phyloP scores from a whole-genome alignment of 768 basidiomycete genomes.

The Mycena belliarum region DNA sequence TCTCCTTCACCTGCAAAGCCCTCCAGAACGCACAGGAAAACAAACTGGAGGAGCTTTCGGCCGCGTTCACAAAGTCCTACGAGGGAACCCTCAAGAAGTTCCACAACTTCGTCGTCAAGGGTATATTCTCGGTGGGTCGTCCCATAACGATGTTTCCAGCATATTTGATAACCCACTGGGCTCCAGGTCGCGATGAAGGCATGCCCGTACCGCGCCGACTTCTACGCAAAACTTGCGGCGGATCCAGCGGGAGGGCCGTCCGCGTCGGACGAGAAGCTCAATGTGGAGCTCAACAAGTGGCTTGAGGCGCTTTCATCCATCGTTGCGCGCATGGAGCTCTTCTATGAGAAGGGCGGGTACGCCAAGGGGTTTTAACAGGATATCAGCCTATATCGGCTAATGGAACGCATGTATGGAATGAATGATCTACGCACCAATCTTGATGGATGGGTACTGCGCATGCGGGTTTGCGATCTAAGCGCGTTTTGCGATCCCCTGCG shows the following conservation, averaged over 20 bases:
- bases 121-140: conserved; percentile 55
- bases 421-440: background rate
- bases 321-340: conserved; percentile 53
- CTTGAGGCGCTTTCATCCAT: conserved; percentile 60
- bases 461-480: background rate
- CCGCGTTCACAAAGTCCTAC: conserved; percentile 81
- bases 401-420: conserved; percentile 8
- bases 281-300: conserved; percentile 65
- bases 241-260: conserved; percentile 55
- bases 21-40: conserved; percentile 73
- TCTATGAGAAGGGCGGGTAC: conserved; percentile 62
- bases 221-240: conserved; percentile 66
- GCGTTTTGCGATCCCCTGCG: background rate
- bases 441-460: background rate
- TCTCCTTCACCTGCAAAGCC: conserved; percentile 85
- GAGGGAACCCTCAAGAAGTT: conserved; percentile 78
- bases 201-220: conserved; percentile 65
- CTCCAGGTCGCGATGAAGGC: conserved; percentile 63
- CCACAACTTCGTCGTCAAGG: conserved; percentile 78
- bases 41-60: conserved; percentile 60
- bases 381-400: background rate
- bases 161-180: too few relatives aligned
- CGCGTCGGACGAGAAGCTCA: conserved; percentile 50
- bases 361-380: conserved; percentile 46
- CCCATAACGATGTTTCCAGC: too few relatives aligned